Evolutionary conservation across 441 rosid species (phyloP).

Genomic region (Raphanus hybrid): DNA sequence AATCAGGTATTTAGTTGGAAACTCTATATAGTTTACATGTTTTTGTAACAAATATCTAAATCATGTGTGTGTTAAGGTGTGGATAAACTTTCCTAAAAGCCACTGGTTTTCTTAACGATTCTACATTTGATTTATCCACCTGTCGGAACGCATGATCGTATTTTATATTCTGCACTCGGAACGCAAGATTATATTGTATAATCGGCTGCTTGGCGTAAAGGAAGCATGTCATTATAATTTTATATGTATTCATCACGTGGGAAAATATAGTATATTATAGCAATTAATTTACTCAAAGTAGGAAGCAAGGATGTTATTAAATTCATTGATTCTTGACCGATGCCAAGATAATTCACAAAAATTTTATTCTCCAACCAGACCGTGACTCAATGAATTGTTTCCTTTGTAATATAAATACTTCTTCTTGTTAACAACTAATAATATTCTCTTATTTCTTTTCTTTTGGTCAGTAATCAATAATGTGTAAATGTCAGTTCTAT

Average conservation of each 20-base stretch:
- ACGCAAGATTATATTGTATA: slow-evolving; percentile 1
- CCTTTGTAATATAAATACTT: no score
- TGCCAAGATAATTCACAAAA: not conserved
- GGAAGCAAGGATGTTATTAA: slow-evolving; percentile 6
- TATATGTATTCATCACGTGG: slow-evolving; percentile 14
- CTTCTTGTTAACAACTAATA: not conserved
- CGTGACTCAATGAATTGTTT: no score
- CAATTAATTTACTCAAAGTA: not conserved
- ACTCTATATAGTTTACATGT: no score
- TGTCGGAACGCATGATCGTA: not conserved
- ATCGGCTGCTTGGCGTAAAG: not conserved
- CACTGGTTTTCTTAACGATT: not conserved
- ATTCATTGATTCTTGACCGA: slow-evolving; percentile 5
- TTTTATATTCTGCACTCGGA: not conserved
- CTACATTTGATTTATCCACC: not conserved
- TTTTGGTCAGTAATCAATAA: not conserved
- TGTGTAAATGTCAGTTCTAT: not conserved
- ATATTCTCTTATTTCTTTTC: not conserved
- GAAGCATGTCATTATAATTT: slow-evolving; percentile 1
- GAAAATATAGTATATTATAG: not conserved
- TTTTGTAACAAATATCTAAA: not conserved
- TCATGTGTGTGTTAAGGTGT: not conserved
- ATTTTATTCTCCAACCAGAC: no score
- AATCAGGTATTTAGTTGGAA: not conserved
- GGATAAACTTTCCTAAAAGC: not conserved